phyloP scores from a whole-genome alignment of 768 basidiomycete genomes.

The Boletus subcaerulescens region DNA sequence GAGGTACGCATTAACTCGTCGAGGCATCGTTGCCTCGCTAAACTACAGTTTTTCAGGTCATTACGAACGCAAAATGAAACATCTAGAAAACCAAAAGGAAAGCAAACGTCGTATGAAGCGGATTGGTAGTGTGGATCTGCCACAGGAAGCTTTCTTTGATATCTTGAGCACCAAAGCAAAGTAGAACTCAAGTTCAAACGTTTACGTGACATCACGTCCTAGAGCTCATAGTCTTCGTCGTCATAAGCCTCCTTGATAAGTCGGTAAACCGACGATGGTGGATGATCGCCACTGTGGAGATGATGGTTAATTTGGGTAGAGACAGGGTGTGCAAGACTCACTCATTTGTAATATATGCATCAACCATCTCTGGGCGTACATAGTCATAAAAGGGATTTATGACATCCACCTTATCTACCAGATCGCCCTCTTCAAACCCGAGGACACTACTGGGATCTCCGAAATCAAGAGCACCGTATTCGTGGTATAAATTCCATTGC shows the following conservation, averaged over 20 bases:
- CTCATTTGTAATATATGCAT: slow-evolving; percentile 97
- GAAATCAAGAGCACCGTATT: slow-evolving; percentile 81
- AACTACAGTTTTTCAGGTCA: slow-evolving; percentile 50
- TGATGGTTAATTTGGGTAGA: slow-evolving; percentile 4
- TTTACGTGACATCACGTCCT: background rate
- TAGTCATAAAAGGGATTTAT: slow-evolving; percentile 97
- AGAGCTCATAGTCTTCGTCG: slow-evolving; percentile 85
- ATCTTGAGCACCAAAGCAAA: slow-evolving; percentile 64
- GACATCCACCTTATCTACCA: slow-evolving; percentile 87
- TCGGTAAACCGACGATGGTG: slow-evolving; percentile 90
- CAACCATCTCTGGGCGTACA: slow-evolving; percentile 86
- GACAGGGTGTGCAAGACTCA: slow-evolving; percentile 43
- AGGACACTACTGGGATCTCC: slow-evolving; percentile 64
- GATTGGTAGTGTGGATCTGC: slow-evolving; percentile 83
- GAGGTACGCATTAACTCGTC: slow-evolving; percentile 46
- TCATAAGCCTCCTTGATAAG: slow-evolving; percentile 94
- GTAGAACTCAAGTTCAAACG: background rate
- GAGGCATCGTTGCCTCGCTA: background rate
- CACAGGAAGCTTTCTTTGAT: slow-evolving; percentile 94
- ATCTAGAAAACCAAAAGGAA: slow-evolving; percentile 88
- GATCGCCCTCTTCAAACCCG: slow-evolving; percentile 72
- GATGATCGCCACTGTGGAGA: slow-evolving; percentile 81
- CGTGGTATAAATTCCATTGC: slow-evolving; percentile 83
- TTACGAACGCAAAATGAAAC: slow-evolving; percentile 90
- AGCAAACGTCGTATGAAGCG: slow-evolving; percentile 88